phyloP scores from a whole-genome alignment of 768 basidiomycete genomes.

The Hirschioporus abietinus region DNA sequence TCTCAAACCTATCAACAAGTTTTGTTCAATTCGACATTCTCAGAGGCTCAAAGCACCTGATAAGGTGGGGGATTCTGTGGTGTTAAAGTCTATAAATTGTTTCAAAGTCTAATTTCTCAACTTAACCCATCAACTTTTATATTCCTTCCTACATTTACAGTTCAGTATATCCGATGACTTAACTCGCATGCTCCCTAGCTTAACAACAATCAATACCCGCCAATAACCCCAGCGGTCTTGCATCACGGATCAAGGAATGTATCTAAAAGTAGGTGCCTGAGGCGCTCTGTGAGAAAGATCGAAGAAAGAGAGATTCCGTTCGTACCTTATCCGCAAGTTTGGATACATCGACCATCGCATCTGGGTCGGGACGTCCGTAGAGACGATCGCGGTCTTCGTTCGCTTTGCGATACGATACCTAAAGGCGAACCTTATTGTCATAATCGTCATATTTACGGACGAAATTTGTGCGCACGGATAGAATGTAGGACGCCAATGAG shows the following conservation, averaged over 20 bases:
- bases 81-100: too few species aligned
- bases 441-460: neutral
- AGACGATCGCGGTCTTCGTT: neutral
- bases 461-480: conserved; percentile 12
- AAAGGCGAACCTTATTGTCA: neutral
- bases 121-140: too few species aligned
- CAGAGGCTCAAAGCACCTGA: too few species aligned
- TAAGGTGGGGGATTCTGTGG: too few species aligned
- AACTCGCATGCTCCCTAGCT: too few species aligned
- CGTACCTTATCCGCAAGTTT: neutral
- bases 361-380: neutral
- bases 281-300: neutral
- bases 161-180: too few species aligned
- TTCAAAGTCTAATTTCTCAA: too few species aligned
- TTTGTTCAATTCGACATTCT: too few species aligned
- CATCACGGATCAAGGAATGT: neutral
- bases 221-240: neutral
- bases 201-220: too few species aligned
- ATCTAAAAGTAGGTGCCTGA: neutral
- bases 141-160: too few species aligned
- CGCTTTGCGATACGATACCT: neutral
- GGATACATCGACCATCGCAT: neutral
- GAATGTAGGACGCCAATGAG: conserved; percentile 14
- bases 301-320: neutral
- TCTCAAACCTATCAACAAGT: too few species aligned